A percentile compares a stretch with the other conserved stretches of the same genome.
Conservation (phyloP, 192 early-diverging fungal species). For the Mortierella claussenii region DNA sequence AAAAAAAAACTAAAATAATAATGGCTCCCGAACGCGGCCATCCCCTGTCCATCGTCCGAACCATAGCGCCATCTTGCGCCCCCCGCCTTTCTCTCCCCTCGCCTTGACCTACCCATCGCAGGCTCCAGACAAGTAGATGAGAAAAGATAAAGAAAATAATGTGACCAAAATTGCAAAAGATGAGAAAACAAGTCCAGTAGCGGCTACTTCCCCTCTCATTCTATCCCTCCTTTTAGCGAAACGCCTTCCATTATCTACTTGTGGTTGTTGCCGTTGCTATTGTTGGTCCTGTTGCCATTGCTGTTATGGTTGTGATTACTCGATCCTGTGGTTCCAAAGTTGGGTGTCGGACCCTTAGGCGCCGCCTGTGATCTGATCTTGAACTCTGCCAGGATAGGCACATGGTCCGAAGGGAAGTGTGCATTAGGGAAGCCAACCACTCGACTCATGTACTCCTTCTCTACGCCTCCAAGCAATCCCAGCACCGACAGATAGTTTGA, state of each 20-base stretch:
- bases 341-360: conserved; percentile 37
- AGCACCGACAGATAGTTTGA: conserved; percentile 78
- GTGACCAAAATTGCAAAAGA: too few relatives aligned
- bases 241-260: too few relatives aligned
- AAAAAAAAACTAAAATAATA: neutral
- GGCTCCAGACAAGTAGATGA: neutral
- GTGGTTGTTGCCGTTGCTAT: neutral
- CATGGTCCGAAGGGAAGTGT: conserved; percentile 87
- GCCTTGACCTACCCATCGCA: conserved; percentile 3
- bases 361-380: conserved; percentile 62
- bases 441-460: conserved; percentile 79
- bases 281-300: neutral
- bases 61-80: neutral
- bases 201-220: too few relatives aligned
- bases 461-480: conserved; percentile 84
- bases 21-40: neutral
- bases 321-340: conserved; percentile 37
- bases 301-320: conserved; percentile 1
- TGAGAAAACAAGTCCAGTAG: too few relatives aligned
- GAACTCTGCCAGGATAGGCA: conserved; percentile 80
- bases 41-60: neutral
- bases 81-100: neutral
- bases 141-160: conserved; percentile 4
- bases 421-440: conserved; percentile 94
- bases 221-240: too few relatives aligned